Conservation (phyloP, 2,329 filamentous ascomycete species). For the Rhynchosporium graminicola region DNA sequence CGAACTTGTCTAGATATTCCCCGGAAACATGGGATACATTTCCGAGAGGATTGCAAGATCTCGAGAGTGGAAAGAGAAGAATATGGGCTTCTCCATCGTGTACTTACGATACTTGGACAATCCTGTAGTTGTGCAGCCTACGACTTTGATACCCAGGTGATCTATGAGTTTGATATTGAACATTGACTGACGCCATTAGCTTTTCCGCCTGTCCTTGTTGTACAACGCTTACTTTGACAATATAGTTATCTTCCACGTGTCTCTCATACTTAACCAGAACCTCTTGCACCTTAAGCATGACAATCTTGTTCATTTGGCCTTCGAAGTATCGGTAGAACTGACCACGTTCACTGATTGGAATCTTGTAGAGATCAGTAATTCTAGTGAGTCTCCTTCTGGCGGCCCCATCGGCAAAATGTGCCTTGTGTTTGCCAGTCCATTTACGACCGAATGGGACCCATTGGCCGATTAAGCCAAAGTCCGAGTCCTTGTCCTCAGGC, state of each 20-base stretch:
- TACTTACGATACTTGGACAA: slow-evolving; percentile 63
- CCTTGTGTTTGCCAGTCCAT: slow-evolving; percentile 31
- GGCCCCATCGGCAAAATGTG: slow-evolving; percentile 21
- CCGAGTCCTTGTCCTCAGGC: slow-evolving; percentile 29
- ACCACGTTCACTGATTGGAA: slow-evolving; percentile 34
- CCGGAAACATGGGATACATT: no score
- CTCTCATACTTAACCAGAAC: slow-evolving; percentile 31
- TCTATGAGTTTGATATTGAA: slow-evolving; percentile 48
- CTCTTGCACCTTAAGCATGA: slow-evolving; percentile 26
- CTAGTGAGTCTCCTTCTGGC: slow-evolving; percentile 26
- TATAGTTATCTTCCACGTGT: slow-evolving; percentile 23
- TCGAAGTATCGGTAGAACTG: slow-evolving; percentile 39
- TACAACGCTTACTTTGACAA: slow-evolving; percentile 30
- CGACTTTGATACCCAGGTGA: slow-evolving; percentile 56
- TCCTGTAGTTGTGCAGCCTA: slow-evolving; percentile 62
- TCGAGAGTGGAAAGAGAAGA: no score
- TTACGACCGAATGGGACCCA: slow-evolving; percentile 34
- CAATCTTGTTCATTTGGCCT: slow-evolving; percentile 29
- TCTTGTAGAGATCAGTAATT: slow-evolving; percentile 33
- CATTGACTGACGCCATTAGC: slow-evolving; percentile 28
- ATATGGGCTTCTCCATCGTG: no score
- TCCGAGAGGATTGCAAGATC: no score
- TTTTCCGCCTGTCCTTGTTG: neutral
- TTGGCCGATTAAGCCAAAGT: slow-evolving; percentile 29
- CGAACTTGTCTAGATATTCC: no score